A percentile compares a stretch with the other conserved stretches of the same genome.
phyloP scores from a whole-genome alignment of 371 early-diverging fungal genomes.

The Lichtheimia hyalospora region DNA sequence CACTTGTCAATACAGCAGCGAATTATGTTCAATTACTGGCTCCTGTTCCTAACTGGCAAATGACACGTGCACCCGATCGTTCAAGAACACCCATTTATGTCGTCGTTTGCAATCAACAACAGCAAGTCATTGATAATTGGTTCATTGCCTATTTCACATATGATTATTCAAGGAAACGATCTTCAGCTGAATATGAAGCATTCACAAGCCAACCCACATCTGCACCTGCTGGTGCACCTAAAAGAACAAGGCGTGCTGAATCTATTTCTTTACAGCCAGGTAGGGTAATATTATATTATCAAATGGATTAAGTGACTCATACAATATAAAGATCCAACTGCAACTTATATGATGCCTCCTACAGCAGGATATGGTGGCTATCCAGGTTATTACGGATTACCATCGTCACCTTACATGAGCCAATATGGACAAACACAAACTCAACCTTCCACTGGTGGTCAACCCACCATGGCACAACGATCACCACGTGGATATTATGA shows the following conservation, averaged over 20 bases:
- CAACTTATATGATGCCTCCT: conserved; percentile 6
- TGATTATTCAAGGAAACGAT: conserved; percentile 21
- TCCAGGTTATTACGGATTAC: conserved; percentile 16
- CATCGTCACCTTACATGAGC: conserved; percentile 11
- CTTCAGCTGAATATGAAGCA: conserved; percentile 19
- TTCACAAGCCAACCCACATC: neutral
- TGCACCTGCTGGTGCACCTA: neutral
- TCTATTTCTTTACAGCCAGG: conserved; percentile 9
- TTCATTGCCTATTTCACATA: conserved; percentile 25
- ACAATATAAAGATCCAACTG: neutral
- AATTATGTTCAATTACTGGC: conserved; percentile 15
- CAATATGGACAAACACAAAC: conserved; percentile 10
- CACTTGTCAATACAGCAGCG: conserved; percentile 16
- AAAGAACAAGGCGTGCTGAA: conserved; percentile 7
- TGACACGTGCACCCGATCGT: conserved; percentile 20
- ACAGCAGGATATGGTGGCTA: conserved; percentile 10
- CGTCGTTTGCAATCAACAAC: conserved; percentile 12
- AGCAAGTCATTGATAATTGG: conserved; percentile 24
- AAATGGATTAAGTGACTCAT: neutral
- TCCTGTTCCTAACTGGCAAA: conserved; percentile 17
- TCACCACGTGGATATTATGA: conserved; percentile 16
- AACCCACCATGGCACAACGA: conserved; percentile 4
- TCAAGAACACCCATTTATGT: conserved; percentile 23
- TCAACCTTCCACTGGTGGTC: conserved; percentile 4
- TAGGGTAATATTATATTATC: neutral